Evolutionary conservation across 1,139 yeast genomes (phyloP), one percentile per base, ranked within the genome.

Genomic region (Chernovozyma sophiae-reginae): DNA sequence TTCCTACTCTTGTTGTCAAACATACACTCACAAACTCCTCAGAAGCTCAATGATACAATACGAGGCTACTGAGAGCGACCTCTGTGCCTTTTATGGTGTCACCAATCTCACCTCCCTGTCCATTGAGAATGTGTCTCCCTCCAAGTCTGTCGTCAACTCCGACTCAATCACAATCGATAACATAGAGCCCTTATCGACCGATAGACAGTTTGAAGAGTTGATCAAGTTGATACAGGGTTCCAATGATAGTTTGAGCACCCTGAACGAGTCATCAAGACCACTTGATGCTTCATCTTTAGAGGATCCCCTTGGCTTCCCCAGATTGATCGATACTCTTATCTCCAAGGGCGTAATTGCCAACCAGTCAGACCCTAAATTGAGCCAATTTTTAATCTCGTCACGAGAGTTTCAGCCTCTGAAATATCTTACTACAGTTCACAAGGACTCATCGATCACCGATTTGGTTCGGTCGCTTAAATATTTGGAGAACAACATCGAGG

Each of bases 361-460:
- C 8, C 55, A 70, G 10, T 49, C 50, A 35, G 74, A 70, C 43
- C 68, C 77, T 13, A 65, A 62, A 25, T 55, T 73, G 27, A 62
- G 70, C 39, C 72, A 76, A 44, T 86, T 74, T 58, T 64, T 86
- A 46, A 79, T 87, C 28, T 79, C 84, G 25, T 81, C 89, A 3
- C 82, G 85, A 44, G 65, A 72, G 31, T 90, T 90, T 65, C 79
- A 82, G 47, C 79, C 95, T 3, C 76, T 78, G 40, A 68, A 72
- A 39, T 90, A 81, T 53, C 62, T 90, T 44, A 74, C 82, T 24
- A 76, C 79, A 11, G 72, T 89, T 4, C 96, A 89, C 54, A 67
- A 72, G 10, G 79, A 79, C 31, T 84, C 89, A 25, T 71, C 90
- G 1, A 80, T 82, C 38, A 77, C 75, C 15, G 78, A 82, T 28